Evolutionary conservation across 1,284 basidiomycete species (phyloP).

Genomic region (Boletus putidus): DNA sequence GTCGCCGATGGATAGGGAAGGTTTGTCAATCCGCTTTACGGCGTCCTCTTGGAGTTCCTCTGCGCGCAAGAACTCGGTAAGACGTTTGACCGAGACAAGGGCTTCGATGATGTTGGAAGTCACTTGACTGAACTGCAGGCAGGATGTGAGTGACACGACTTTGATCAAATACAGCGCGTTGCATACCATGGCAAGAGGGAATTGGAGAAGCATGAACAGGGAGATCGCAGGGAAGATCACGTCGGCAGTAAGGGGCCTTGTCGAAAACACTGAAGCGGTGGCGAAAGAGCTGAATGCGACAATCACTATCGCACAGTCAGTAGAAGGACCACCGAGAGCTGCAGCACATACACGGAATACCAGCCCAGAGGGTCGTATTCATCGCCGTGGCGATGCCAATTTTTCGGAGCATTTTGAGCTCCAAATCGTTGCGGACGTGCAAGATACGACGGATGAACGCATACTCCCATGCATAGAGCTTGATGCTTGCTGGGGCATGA

Average conservation of each 20-base stretch:
- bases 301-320: slow-evolving; percentile 49
- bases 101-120: slow-evolving; percentile 83
- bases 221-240: slow-evolving; percentile 94
- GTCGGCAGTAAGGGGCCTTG: slow-evolving; percentile 81
- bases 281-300: slow-evolving; percentile 91
- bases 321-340: slow-evolving; percentile 31
- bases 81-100: slow-evolving; percentile 79
- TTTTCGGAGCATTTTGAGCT: slow-evolving; percentile 77
- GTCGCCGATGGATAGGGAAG: slow-evolving; percentile 57
- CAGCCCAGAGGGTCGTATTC: slow-evolving; percentile 63
- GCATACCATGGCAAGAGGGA: slow-evolving; percentile 83
- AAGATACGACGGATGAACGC: slow-evolving; percentile 78
- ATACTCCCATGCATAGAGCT: slow-evolving; percentile 86
- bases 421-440: slow-evolving; percentile 81
- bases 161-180: neutral
- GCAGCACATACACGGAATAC: slow-evolving; percentile 52
- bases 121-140: slow-evolving; percentile 61
- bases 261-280: slow-evolving; percentile 69
- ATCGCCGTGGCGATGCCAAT: slow-evolving; percentile 74
- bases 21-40: slow-evolving; percentile 51
- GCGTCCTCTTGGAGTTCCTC: slow-evolving; percentile 83
- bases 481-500: slow-evolving; percentile 51
- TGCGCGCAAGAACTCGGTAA: slow-evolving; percentile 75
- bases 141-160: slow-evolving; percentile 1
- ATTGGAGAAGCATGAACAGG: slow-evolving; percentile 86